phyloP scores from a whole-genome alignment of 202 grass and related monocot species.

The Musa balbisiana region DNA sequence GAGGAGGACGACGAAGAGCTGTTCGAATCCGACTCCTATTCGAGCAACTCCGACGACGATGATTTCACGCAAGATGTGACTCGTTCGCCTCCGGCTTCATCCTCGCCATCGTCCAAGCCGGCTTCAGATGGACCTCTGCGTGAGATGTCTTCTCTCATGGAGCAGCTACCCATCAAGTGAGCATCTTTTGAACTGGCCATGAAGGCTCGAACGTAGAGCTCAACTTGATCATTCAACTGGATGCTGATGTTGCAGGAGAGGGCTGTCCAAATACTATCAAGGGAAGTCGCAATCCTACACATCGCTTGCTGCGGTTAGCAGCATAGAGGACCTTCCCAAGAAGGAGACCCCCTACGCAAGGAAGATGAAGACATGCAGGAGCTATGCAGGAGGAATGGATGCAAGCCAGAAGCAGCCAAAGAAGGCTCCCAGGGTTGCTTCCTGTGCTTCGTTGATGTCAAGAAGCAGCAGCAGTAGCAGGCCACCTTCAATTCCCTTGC shows the following conservation, averaged over 20 bases:
- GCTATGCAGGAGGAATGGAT: slow-evolving; percentile 40
- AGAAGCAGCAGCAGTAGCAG: slow-evolving; percentile 34
- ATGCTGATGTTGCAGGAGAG: slow-evolving; percentile 48
- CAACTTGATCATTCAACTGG: not conserved
- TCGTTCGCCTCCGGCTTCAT: not conserved
- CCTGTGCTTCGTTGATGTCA: slow-evolving; percentile 63
- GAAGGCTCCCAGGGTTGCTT: slow-evolving; percentile 34
- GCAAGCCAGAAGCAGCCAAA: slow-evolving; percentile 30
- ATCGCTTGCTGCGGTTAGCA: slow-evolving; percentile 59
- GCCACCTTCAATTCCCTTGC: slow-evolving; percentile 48
- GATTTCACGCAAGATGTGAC: not conserved
- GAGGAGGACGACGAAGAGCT: not conserved
- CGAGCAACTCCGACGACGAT: slow-evolving; percentile 1
- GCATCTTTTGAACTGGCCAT: slow-evolving; percentile 9
- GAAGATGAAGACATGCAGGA: slow-evolving; percentile 57
- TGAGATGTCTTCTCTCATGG: slow-evolving; percentile 59
- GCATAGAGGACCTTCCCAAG: slow-evolving; percentile 80
- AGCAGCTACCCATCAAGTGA: slow-evolving; percentile 73
- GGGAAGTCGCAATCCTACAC: slow-evolving; percentile 84
- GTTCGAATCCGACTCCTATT: slow-evolving; percentile 5
- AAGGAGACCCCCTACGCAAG: slow-evolving; percentile 46
- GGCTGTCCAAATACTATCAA: slow-evolving; percentile 77
- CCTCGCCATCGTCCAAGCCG: not conserved
- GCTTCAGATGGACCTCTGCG: slow-evolving; percentile 24
- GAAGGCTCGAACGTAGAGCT: no score